Conservation (phyloP, 2,329 filamentous ascomycete species). For the Penicillium glabrum region DNA sequence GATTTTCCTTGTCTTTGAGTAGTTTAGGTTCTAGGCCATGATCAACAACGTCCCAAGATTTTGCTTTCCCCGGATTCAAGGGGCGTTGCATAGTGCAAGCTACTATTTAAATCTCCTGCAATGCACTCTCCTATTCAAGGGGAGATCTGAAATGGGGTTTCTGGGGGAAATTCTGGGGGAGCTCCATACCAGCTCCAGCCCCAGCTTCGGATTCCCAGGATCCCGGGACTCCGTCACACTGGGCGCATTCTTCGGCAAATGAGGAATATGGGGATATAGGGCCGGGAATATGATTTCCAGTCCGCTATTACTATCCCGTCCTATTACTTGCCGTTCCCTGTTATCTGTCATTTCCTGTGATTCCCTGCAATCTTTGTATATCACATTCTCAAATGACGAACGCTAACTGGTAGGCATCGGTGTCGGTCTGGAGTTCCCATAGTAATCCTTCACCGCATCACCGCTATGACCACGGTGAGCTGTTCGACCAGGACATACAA, state of each 20-base stretch:
- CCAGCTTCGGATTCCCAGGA: constrained; percentile 9
- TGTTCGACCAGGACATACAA: neutral
- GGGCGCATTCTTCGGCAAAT: neutral
- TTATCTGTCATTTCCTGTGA: neutral
- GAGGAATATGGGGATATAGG: neutral
- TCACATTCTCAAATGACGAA: neutral
- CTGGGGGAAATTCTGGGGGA: neutral
- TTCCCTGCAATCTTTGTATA: neutral
- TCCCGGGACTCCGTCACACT: constrained; percentile 5
- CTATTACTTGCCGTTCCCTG: neutral
- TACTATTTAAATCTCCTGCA: constrained; percentile 8
- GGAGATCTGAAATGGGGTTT: neutral
- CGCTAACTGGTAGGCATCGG: neutral
- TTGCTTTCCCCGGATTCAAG: constrained; percentile 19
- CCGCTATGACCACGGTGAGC: neutral
- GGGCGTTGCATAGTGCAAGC: constrained; percentile 6
- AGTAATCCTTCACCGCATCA: neutral
- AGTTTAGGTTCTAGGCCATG: neutral
- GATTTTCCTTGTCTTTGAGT: neutral
- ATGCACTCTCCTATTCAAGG: constrained; percentile 3
- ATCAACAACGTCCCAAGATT: neutral
- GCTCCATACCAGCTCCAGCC: neutral
- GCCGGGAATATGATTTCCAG: neutral
- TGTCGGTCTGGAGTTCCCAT: neutral
- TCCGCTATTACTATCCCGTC: neutral